These are phyloP conservation scores for Russula foetens DNA, from an alignment of 768 basidiomycete genomes.

Conservation along the genomic window DNA sequence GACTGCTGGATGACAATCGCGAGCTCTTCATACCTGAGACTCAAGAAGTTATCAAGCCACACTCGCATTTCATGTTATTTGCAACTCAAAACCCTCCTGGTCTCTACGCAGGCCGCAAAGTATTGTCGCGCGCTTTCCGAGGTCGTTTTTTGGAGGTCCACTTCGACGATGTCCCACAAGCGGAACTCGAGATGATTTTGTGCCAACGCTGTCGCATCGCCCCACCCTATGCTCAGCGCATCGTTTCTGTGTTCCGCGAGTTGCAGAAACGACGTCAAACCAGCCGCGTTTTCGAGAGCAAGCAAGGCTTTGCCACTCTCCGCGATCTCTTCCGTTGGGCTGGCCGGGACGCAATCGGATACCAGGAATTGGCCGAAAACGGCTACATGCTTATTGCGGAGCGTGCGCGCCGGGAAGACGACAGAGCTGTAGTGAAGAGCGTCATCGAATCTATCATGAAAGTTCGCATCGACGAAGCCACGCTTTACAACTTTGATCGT, in stretches of 20 bases:
- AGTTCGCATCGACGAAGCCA: constrained; percentile 66
- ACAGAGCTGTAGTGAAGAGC: constrained; percentile 84
- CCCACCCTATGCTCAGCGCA: constrained; percentile 85
- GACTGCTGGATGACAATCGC: constrained; percentile 93
- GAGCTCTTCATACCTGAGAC: constrained; percentile 95
- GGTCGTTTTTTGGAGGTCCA: constrained; percentile 97
- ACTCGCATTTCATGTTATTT: constrained; percentile 95
- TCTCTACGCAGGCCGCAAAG: constrained; percentile 89
- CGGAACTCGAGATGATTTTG: constrained; percentile 89
- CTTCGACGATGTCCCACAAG: constrained; percentile 93
- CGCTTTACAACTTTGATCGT: constrained; percentile 54
- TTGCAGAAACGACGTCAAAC: constrained; percentile 88
- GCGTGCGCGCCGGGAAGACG: constrained; percentile 75
- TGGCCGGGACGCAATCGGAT: constrained; percentile 76
- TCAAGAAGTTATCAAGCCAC: constrained; percentile 86
- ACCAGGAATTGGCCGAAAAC: constrained; percentile 90
- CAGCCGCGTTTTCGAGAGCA: constrained; percentile 92
- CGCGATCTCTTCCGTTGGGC: constrained; percentile 99
- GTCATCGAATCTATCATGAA: constrained; percentile 87
- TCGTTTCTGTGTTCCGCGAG: constrained; percentile 88
- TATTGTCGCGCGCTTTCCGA: constrained; percentile 91
- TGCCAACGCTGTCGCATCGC: constrained; percentile 88
- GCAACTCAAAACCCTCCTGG: constrained; percentile 98
- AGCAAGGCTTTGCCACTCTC: constrained; percentile 92
- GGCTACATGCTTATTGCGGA: constrained; percentile 98